These are phyloP conservation scores for Solanum neorickii DNA, from an alignment of 257 asterid genomes.

Conservation along the genomic window DNA sequence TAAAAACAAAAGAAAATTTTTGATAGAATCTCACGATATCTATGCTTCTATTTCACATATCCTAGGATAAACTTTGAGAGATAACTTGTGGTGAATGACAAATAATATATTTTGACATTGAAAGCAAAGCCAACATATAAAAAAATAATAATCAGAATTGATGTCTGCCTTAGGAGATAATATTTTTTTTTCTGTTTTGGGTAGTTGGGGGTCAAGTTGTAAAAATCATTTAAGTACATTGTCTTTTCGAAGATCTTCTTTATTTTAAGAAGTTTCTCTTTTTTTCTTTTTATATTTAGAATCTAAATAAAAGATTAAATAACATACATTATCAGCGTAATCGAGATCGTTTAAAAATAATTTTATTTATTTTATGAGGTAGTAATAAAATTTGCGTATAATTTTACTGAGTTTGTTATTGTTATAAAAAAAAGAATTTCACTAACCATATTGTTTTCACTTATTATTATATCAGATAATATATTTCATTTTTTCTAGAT, in stretches of 20 bases:
- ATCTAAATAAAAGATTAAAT: background rate
- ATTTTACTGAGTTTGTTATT: no score
- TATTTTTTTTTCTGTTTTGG: background rate
- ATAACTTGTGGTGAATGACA: background rate
- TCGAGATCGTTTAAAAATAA: background rate
- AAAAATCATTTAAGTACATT: background rate
- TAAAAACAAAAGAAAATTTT: no score
- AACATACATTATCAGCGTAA: background rate
- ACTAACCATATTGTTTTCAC: no score
- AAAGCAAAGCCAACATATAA: background rate
- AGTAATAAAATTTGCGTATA: no score
- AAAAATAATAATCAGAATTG: background rate
- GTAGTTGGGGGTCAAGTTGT: background rate
- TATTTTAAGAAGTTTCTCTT: background rate
- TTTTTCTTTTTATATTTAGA: background rate
- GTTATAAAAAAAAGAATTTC: no score
- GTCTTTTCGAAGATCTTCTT: background rate
- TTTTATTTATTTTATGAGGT: fast-evolving
- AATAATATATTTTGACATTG: background rate
- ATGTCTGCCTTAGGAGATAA: background rate
- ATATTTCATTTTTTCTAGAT: no score
- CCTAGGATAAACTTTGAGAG: background rate
- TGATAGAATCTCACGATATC: no score
- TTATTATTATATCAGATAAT: no score
- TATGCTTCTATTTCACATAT: background rate